Percentiles rank a stretch among this genome's conserved stretches.
Conservation (phyloP, 257 asterid species). For the Primulina huaijiensis region DNA sequence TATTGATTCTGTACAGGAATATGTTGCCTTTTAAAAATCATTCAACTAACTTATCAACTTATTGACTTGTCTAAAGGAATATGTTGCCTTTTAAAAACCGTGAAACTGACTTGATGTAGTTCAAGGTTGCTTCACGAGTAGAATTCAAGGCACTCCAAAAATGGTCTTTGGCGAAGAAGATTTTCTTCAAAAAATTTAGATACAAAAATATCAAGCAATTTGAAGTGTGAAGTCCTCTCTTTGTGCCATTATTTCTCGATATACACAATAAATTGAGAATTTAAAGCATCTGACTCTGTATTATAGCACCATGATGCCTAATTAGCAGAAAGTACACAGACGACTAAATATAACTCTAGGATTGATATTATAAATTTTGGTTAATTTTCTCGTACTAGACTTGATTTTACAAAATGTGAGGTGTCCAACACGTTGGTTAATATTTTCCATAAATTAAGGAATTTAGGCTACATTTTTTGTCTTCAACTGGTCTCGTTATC, state of each 20-base stretch:
- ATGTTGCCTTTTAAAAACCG: neutral
- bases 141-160: neutral
- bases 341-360: neutral
- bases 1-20: neutral
- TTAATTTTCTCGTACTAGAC: neutral
- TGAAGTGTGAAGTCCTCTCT: neutral
- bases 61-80: neutral
- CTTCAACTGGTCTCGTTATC: neutral
- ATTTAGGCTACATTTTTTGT: constrained; percentile 3
- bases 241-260: neutral
- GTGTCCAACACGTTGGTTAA: neutral
- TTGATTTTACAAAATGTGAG: neutral
- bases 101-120: neutral
- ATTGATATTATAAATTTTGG: neutral
- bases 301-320: neutral
- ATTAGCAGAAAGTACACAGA: constrained; percentile 3
- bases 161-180: neutral
- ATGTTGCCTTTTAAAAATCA: neutral
- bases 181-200: neutral
- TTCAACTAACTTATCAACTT: neutral
- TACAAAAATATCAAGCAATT: neutral
- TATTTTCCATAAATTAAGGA: neutral
- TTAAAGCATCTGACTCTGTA: neutral
- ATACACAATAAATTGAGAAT: neutral
- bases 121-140: neutral